These are phyloP conservation scores for Anthoceros angustus DNA, from an alignment of 225 moss, liverwort and hornwort genomes.

Conservation along the genomic window DNA sequence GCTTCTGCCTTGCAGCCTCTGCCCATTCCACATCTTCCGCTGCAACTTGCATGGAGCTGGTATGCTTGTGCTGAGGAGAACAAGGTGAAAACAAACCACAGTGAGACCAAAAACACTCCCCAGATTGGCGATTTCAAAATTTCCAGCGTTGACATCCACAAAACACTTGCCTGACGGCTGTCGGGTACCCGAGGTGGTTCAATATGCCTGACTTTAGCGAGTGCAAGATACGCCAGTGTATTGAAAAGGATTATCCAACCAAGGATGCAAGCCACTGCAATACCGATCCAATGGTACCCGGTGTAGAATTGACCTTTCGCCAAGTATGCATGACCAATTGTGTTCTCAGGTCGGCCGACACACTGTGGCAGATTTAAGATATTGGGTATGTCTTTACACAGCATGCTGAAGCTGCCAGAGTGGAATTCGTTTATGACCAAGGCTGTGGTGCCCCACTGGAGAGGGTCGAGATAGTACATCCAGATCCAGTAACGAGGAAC, in stretches of 20 bases:
- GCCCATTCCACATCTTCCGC: constrained; percentile 32
- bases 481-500: constrained; percentile 79
- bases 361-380: constrained; percentile 46
- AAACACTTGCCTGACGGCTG: background rate
- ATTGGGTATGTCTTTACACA: constrained; percentile 39
- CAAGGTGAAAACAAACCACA: background rate
- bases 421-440: constrained; percentile 70
- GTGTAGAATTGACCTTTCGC: constrained; percentile 66
- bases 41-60: constrained; percentile 17
- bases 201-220: constrained; percentile 40
- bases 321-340: constrained; percentile 70
- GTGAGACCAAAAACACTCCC: background rate
- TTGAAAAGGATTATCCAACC: constrained; percentile 73
- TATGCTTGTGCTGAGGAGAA: constrained; percentile 12
- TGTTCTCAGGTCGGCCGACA: constrained; percentile 35
- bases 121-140: background rate
- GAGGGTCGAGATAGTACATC: constrained; percentile 82
- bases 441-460: constrained; percentile 69
- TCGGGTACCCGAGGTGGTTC: constrained; percentile 25
- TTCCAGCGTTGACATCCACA: background rate
- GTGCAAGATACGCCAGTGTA: constrained; percentile 40
- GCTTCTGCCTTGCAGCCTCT: constrained; percentile 16
- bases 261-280: constrained; percentile 36
- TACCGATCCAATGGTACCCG: constrained; percentile 63
- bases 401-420: constrained; percentile 37